A percentile compares a stretch with the other conserved stretches of the same genome.
Evolutionary conservation across 192 early-diverging fungal species (phyloP).

Genomic region (Coemansia interrupta): DNA sequence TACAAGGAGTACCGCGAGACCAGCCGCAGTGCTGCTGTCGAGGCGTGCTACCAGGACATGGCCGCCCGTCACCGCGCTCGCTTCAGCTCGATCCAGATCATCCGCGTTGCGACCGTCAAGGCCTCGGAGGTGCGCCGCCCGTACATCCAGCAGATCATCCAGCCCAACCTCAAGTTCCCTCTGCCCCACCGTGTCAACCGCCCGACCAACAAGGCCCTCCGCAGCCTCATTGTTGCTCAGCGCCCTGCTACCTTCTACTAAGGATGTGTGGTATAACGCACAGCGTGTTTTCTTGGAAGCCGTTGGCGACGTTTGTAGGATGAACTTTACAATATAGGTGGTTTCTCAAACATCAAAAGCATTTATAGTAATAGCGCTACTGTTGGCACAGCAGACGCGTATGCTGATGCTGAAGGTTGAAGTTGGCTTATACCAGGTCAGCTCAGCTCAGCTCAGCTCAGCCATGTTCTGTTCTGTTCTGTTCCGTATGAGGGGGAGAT

Average conservation of each 20-base stretch:
- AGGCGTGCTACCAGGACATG: conserved; percentile 93
- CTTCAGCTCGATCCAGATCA: conserved; percentile 97
- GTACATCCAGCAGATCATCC: conserved; percentile 95
- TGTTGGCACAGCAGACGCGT: no score
- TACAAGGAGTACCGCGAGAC: conserved; percentile 99
- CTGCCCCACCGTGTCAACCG: conserved; percentile 93
- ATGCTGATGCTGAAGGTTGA: no score
- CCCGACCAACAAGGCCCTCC: conserved; percentile 77
- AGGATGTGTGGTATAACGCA: conserved; percentile 11
- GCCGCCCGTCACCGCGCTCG: conserved; percentile 97
- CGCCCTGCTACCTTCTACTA: conserved; percentile 88
- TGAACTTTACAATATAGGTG: no score
- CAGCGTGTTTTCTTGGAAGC: background rate
- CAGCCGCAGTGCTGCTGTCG: conserved; percentile 70
- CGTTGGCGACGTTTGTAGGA: conserved; percentile 1
- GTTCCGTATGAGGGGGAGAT: no score
- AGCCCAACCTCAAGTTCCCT: conserved; percentile 91
- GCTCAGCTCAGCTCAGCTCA: no score
- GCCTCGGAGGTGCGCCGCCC: conserved; percentile 89
- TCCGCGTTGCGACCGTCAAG: conserved; percentile 92
- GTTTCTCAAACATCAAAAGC: background rate
- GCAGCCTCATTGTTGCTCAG: conserved; percentile 80
- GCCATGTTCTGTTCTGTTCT: no score
- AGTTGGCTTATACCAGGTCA: no score
- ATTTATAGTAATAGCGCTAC: no score